Percentiles rank a stretch among this genome's conserved stretches.
phyloP scores from a whole-genome alignment of 371 early-diverging fungal genomes.

The Actinomortierella ambigua region DNA sequence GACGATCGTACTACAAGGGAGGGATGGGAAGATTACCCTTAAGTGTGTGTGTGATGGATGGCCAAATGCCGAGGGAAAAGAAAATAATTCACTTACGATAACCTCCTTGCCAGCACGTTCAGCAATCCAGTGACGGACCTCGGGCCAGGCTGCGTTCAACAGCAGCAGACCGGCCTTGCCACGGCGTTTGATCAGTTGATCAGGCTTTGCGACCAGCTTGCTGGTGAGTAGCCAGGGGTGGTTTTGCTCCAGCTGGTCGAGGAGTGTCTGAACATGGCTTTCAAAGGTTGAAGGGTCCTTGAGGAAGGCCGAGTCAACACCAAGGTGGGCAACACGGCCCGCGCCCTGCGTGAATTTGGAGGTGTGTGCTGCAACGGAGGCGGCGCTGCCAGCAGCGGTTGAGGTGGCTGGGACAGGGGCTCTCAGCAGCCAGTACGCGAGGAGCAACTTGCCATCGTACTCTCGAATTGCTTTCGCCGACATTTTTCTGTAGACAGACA shows the following conservation, averaged over 20 bases:
- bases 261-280: slow-evolving; percentile 64
- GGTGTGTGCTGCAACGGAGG: no score
- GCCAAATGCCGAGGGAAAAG: no score
- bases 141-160: slow-evolving; percentile 87
- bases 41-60: neutral
- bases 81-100: slow-evolving; percentile 58
- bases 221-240: slow-evolving; percentile 87
- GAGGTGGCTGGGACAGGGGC: slow-evolving; percentile 63
- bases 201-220: slow-evolving; percentile 95
- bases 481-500: slow-evolving; percentile 58
- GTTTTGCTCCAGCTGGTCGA: slow-evolving; percentile 71
- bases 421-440: slow-evolving; percentile 86
- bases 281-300: slow-evolving; percentile 52
- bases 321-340: slow-evolving; percentile 80
- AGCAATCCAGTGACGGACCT: slow-evolving; percentile 88
- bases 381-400: slow-evolving; percentile 18
- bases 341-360: slow-evolving; percentile 72
- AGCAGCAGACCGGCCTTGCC: slow-evolving; percentile 95
- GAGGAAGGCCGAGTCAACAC: slow-evolving; percentile 69
- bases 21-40: neutral
- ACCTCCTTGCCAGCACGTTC: slow-evolving; percentile 86
- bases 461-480: slow-evolving; percentile 97
- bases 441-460: slow-evolving; percentile 95
- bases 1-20: no score
- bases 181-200: slow-evolving; percentile 96